A percentile compares a stretch with the other conserved stretches of the same genome.
phyloP scores from a whole-genome alignment of 257 asterid species.

The Hygrophila difformis region DNA sequence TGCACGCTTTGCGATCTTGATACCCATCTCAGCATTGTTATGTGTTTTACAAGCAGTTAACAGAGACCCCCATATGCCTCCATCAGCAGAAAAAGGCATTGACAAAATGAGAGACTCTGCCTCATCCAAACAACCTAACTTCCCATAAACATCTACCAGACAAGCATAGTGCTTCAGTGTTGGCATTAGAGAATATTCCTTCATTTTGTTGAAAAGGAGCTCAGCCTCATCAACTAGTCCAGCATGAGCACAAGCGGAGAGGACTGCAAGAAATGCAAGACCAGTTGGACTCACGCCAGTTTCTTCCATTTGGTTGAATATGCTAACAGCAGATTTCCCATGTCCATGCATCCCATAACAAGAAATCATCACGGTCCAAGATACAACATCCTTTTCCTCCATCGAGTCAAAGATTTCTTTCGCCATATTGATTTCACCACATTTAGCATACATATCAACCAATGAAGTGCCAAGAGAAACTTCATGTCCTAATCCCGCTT shows the following conservation, averaged over 20 bases:
- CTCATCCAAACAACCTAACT: slow-evolving; percentile 49
- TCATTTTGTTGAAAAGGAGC: slow-evolving; percentile 39
- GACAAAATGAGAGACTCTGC: slow-evolving; percentile 57
- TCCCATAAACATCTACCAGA: slow-evolving; percentile 71
- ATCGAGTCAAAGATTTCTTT: slow-evolving; percentile 51
- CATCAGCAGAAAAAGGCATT: slow-evolving; percentile 66
- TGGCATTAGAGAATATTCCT: slow-evolving; percentile 39
- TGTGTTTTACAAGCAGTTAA: slow-evolving; percentile 67
- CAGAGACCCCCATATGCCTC: slow-evolving; percentile 70
- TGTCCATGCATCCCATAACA: slow-evolving; percentile 68
- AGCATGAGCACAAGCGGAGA: slow-evolving; percentile 74
- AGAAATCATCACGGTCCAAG: slow-evolving; percentile 79
- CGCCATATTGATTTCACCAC: slow-evolving; percentile 48
- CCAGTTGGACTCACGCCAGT: slow-evolving; percentile 35
- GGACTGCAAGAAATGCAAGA: slow-evolving; percentile 60
- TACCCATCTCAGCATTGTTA: slow-evolving; percentile 45
- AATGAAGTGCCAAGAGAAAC: slow-evolving; percentile 54
- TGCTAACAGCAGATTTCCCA: slow-evolving; percentile 42
- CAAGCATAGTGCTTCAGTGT: slow-evolving; percentile 65
- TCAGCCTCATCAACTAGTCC: slow-evolving; percentile 63
- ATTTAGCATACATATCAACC: slow-evolving; percentile 73
- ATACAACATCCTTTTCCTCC: slow-evolving; percentile 40
- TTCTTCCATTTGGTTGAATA: slow-evolving; percentile 54
- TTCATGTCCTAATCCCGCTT: slow-evolving; percentile 25
- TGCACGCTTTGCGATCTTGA: slow-evolving; percentile 65